These are phyloP conservation scores for Kickxella alabastrina DNA, from an alignment of 192 early-diverging fungal genomes.

Conservation along the genomic window DNA sequence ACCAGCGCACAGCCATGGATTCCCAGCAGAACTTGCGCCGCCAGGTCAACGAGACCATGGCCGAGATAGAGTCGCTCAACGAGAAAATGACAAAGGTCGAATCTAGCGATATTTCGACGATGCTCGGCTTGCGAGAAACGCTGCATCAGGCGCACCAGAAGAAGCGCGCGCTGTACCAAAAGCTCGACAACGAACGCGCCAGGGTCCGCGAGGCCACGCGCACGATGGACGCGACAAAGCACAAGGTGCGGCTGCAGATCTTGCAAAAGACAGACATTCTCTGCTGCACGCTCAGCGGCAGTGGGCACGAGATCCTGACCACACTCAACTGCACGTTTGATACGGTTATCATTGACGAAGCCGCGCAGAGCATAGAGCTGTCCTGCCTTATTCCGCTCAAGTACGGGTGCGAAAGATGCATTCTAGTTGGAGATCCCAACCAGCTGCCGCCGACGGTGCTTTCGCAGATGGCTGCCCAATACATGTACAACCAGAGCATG, in stretches of 20 bases:
- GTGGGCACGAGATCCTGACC: conserved; percentile 79
- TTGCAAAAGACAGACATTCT: conserved; percentile 78
- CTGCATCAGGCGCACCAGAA: conserved; percentile 9
- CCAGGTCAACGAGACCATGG: conserved; percentile 21
- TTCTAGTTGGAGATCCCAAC: conserved; percentile 92
- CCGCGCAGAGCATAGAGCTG: conserved; percentile 89
- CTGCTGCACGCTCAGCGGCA: conserved; percentile 78
- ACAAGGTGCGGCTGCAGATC: conserved; percentile 60
- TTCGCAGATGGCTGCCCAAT: conserved; percentile 63
- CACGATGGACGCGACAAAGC: conserved; percentile 51
- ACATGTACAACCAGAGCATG: conserved; percentile 79
- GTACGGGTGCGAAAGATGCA: conserved; percentile 72
- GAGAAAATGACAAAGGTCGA: conserved; percentile 16
- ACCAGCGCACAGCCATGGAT: conserved; percentile 6
- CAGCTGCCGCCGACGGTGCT: conserved; percentile 92
- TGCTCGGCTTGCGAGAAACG: conserved; percentile 17
- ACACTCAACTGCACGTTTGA: conserved; percentile 66
- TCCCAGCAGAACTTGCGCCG: conserved; percentile 10
- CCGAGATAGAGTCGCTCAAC: conserved; percentile 20
- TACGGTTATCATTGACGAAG: conserved; percentile 93
- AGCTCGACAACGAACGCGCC: conserved; percentile 19
- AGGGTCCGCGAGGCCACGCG: conserved; percentile 42
- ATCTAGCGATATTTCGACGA: conserved; percentile 10
- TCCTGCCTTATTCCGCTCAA: conserved; percentile 83
- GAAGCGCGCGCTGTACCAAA: conserved; percentile 8